Percentiles rank a stretch among this genome's conserved stretches.
Evolutionary conservation across 2,329 filamentous ascomycete genomes (phyloP).

Genomic region (Paraphaeosphaeria minitans): DNA sequence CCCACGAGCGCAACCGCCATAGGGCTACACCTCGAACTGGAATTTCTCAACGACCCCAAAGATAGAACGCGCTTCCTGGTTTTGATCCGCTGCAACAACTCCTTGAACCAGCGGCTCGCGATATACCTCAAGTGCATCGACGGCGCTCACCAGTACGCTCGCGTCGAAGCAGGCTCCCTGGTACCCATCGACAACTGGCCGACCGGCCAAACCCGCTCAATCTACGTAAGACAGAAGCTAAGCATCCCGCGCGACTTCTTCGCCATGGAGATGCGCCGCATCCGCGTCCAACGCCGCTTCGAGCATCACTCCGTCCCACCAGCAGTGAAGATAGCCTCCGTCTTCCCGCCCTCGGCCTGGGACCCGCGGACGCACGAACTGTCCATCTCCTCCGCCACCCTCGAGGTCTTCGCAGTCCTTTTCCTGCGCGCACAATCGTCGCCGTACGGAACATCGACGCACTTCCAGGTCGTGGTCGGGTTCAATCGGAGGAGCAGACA

Average conservation of each 20-base stretch:
- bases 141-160: conserved; percentile 40
- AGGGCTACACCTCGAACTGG: conserved; percentile 30
- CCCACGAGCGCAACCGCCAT: conserved; percentile 28
- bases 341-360: conserved; percentile 24
- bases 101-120: conserved; percentile 30
- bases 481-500: conserved; percentile 27
- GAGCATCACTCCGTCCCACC: conserved; percentile 21
- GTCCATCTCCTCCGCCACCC: conserved; percentile 17
- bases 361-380: conserved; percentile 21
- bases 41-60: conserved; percentile 24
- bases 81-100: conserved; percentile 28
- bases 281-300: conserved; percentile 26
- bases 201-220: conserved; percentile 27
- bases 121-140: conserved; percentile 31
- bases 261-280: conserved; percentile 25
- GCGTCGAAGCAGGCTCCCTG: conserved; percentile 55
- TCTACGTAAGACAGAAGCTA: conserved; percentile 31
- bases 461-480: conserved; percentile 27
- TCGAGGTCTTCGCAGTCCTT: conserved; percentile 22
- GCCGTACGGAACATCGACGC: conserved; percentile 21
- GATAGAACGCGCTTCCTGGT: conserved; percentile 23
- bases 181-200: conserved; percentile 52
- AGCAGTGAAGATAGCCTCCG: conserved; percentile 24
- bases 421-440: conserved; percentile 25
- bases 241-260: conserved; percentile 29